These are phyloP conservation scores for Fusarium ramigenum DNA, from an alignment of 2,329 filamentous ascomycete species.

Conservation along the genomic window DNA sequence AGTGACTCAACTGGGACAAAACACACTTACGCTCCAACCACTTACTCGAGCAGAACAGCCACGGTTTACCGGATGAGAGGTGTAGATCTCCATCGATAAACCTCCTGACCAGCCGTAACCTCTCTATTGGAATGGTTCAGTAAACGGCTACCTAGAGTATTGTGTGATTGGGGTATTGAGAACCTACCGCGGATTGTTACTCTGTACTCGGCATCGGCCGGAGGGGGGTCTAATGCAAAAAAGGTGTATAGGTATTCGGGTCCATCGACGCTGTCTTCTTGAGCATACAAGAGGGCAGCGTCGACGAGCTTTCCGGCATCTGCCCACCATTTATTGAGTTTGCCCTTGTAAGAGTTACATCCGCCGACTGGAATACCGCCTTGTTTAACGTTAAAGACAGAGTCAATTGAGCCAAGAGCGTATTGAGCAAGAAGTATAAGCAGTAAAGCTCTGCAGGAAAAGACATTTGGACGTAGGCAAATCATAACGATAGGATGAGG, in stretches of 20 bases:
- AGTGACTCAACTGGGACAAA: accelerated
- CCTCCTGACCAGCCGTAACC: accelerated
- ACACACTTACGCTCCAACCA: neutral
- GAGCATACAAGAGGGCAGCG: neutral
- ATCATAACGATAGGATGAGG: accelerated
- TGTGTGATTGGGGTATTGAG: neutral
- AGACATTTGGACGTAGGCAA: neutral
- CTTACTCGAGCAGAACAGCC: neutral
- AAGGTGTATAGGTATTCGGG: neutral
- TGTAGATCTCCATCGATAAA: neutral
- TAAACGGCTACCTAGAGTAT: accelerated
- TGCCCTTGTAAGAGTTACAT: neutral
- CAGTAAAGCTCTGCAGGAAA: neutral
- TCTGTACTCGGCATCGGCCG: accelerated
- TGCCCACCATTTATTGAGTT: neutral
- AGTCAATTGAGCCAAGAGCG: neutral
- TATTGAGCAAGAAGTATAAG: neutral
- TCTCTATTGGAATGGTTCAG: neutral
- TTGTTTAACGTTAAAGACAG: neutral
- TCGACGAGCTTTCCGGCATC: neutral
- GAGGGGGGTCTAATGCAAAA: neutral
- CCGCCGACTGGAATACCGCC: neutral
- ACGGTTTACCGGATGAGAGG: accelerated
- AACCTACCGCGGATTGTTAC: accelerated
- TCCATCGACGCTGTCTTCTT: neutral